Conservation (phyloP, 441 rosid genomes). For the Populus hybrid region DNA sequence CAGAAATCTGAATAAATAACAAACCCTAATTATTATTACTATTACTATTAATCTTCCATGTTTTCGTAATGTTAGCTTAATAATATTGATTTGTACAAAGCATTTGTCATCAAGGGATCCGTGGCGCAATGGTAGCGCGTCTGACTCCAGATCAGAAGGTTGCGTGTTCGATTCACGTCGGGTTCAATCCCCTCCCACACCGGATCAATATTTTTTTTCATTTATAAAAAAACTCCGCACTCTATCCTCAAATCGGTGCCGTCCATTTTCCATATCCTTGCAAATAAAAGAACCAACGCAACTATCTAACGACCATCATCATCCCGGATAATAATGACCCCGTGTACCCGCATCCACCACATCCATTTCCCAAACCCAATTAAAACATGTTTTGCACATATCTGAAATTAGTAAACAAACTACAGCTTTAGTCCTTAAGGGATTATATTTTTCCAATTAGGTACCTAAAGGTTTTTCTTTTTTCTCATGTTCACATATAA, state of each 20-base stretch:
- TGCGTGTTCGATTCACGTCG: conserved; percentile 96
- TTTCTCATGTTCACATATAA: background rate
- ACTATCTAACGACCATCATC: background rate
- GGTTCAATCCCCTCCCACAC: conserved; percentile 38
- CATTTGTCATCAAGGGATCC: conserved; percentile 34
- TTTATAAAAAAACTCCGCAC: too few species aligned
- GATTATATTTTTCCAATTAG: background rate
- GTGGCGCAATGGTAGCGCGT: conserved; percentile 99
- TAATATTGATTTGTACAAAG: too few species aligned
- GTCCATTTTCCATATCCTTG: background rate
- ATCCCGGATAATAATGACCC: background rate
- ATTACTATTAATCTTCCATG: too few species aligned
- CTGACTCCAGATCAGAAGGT: conserved; percentile 99
- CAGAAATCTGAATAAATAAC: too few species aligned
- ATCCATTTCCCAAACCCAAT: too few species aligned
- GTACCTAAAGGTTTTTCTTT: background rate
- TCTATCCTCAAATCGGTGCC: background rate
- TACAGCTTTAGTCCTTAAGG: background rate
- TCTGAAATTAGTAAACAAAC: background rate
- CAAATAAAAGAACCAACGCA: background rate
- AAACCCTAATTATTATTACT: too few species aligned
- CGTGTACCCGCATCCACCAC: too few species aligned
- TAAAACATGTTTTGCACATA: background rate
- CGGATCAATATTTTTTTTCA: background rate
- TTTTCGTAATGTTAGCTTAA: too few species aligned